These are phyloP conservation scores for Tetrahymena thermophila DNA, from an alignment of 73 alveolate species.

Conservation along the genomic window DNA sequence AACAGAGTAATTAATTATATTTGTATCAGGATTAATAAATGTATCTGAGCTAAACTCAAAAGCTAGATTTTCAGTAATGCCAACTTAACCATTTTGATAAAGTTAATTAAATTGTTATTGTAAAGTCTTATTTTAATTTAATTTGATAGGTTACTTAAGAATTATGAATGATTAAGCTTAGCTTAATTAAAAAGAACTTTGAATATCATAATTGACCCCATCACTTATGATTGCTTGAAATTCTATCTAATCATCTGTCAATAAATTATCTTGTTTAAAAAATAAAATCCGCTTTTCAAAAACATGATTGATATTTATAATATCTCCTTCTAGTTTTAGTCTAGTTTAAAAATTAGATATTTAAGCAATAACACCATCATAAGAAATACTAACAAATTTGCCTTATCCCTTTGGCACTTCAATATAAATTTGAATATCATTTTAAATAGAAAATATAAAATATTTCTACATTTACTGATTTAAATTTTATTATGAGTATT, in stretches of 20 bases:
- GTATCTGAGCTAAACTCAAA: background rate
- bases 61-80: background rate
- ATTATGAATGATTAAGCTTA: background rate
- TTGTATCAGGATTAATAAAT: background rate
- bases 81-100: background rate
- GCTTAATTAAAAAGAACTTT: background rate
- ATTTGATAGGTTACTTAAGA: background rate
- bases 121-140: background rate
- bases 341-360: background rate
- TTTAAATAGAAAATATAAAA: background rate
- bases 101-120: background rate
- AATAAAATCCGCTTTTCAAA: background rate
- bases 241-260: background rate
- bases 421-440: background rate
- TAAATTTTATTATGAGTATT: background rate
- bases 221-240: background rate
- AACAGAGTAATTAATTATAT: background rate
- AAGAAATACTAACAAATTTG: background rate
- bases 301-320: background rate
- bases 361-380: background rate
- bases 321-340: background rate
- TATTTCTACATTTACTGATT: background rate
- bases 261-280: background rate
- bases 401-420: background rate
- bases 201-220: background rate